These are phyloP conservation scores for Globisporangium canariense DNA, from an alignment of 352 stramenopile genomes.

Conservation along the genomic window DNA sequence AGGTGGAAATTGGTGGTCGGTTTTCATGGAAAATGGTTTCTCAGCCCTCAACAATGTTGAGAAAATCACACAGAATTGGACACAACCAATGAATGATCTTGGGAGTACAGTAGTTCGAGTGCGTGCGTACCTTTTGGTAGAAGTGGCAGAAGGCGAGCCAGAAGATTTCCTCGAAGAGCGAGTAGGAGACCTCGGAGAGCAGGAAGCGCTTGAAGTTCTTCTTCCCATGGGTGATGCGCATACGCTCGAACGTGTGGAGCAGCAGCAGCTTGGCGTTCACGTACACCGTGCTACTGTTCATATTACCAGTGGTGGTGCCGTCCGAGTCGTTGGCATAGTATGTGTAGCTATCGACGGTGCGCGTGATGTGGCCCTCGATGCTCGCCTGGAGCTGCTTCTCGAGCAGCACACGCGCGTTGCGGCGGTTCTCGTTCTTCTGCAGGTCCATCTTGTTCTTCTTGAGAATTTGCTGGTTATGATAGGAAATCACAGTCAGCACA, in stretches of 20 bases:
- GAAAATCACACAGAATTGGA: background rate
- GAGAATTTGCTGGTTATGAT: slow-evolving; percentile 47
- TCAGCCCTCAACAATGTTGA: background rate
- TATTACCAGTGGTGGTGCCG: slow-evolving; percentile 3
- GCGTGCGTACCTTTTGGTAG: slow-evolving; percentile 58
- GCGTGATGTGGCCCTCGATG: slow-evolving; percentile 86
- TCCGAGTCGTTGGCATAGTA: slow-evolving; percentile 25
- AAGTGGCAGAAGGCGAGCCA: slow-evolving; percentile 89
- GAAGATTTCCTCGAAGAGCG: slow-evolving; percentile 86
- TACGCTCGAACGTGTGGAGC: slow-evolving; percentile 79
- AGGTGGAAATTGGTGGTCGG: background rate
- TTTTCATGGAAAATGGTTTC: background rate
- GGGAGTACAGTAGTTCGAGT: background rate
- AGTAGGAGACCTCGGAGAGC: slow-evolving; percentile 67
- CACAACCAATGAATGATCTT: background rate
- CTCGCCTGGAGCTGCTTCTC: slow-evolving; percentile 88
- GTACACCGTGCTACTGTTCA: slow-evolving; percentile 25
- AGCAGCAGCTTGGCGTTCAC: slow-evolving; percentile 86
- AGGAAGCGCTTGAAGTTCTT: slow-evolving; percentile 85
- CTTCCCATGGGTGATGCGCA: slow-evolving; percentile 66
- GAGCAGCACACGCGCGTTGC: slow-evolving; percentile 70
- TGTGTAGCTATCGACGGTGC: slow-evolving; percentile 74
- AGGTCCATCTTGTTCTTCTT: slow-evolving; percentile 83
- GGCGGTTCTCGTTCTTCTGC: slow-evolving; percentile 68
- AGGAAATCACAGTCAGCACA: background rate